A percentile compares a stretch with the other conserved stretches of the same genome.
phyloP scores from a whole-genome alignment of 2,329 filamentous ascomycete species.

The Xylariales sp. region DNA sequence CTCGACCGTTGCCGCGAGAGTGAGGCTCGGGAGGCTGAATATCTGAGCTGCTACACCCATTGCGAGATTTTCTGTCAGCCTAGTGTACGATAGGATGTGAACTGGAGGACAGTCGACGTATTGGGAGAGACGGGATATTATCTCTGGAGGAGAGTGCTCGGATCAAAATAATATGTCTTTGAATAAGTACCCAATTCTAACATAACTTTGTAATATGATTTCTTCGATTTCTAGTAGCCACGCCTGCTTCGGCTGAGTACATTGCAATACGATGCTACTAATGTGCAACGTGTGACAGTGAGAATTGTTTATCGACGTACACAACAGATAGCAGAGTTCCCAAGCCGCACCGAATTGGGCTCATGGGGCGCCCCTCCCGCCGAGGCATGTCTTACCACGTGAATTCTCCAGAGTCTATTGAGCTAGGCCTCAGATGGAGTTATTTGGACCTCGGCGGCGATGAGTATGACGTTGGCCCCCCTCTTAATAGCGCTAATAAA shows the following conservation, averaged over 20 bases:
- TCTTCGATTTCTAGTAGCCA: background rate
- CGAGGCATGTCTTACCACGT: background rate
- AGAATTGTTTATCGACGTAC: background rate
- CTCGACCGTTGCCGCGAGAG: constrained; percentile 43
- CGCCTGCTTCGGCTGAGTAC: background rate
- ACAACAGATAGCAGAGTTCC: background rate
- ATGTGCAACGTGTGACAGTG: background rate
- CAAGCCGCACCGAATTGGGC: background rate
- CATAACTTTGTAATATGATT: background rate
- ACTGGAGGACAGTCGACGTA: background rate
- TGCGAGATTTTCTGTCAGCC: background rate
- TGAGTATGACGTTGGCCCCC: background rate
- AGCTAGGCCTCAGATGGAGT: background rate
- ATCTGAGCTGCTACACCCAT: constrained; percentile 35
- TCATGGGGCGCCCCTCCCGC: background rate
- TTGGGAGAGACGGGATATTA: background rate
- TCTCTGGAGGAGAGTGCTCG: background rate
- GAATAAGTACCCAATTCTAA: background rate
- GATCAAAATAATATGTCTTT: background rate
- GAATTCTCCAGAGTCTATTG: background rate
- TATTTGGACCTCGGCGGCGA: background rate
- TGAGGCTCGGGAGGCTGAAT: constrained; percentile 45
- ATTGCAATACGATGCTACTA: background rate
- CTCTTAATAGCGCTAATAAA: background rate
- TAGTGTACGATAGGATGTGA: background rate